A percentile compares a stretch with the other conserved stretches of the same genome.
phyloP scores from a whole-genome alignment of 495 filamentous ascomycete genomes.

The Neurospora africana region DNA sequence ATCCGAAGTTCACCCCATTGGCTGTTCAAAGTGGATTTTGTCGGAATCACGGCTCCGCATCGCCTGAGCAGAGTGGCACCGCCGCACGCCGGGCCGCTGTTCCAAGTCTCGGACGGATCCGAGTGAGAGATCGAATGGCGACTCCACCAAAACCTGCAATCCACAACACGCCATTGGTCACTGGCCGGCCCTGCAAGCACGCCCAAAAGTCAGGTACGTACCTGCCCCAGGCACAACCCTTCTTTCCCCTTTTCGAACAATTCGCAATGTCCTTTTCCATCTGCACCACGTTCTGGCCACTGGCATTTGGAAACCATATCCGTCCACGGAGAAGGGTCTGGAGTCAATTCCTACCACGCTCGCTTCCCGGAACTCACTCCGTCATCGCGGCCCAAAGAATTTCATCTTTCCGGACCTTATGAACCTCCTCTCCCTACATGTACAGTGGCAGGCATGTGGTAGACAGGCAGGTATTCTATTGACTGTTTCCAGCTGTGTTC shows the following conservation, averaged over 20 bases:
- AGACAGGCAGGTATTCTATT: neutral
- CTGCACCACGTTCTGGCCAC: neutral
- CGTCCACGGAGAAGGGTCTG: neutral
- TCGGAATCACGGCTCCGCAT: conserved; percentile 28
- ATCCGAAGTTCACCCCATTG: neutral
- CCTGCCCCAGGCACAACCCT: neutral
- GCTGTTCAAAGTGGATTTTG: neutral
- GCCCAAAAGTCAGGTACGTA: neutral
- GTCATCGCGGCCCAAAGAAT: neutral
- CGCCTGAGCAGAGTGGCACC: conserved; percentile 25
- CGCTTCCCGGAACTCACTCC: neutral
- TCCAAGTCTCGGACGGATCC: conserved; percentile 18
- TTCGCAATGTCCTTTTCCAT: neutral
- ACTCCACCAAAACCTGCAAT: neutral
- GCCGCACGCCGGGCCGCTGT: conserved; percentile 24
- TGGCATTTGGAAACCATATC: neutral
- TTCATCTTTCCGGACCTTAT: neutral
- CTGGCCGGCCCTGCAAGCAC: neutral
- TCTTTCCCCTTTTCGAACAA: neutral
- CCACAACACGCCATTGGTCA: neutral
- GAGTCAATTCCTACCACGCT: no score
- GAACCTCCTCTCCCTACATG: neutral
- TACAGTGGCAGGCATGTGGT: neutral
- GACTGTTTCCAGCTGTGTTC: neutral
- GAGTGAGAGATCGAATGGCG: neutral